Conservation (phyloP, 2,329 filamentous ascomycete genomes). For the Arthrobotrys sinensis region DNA sequence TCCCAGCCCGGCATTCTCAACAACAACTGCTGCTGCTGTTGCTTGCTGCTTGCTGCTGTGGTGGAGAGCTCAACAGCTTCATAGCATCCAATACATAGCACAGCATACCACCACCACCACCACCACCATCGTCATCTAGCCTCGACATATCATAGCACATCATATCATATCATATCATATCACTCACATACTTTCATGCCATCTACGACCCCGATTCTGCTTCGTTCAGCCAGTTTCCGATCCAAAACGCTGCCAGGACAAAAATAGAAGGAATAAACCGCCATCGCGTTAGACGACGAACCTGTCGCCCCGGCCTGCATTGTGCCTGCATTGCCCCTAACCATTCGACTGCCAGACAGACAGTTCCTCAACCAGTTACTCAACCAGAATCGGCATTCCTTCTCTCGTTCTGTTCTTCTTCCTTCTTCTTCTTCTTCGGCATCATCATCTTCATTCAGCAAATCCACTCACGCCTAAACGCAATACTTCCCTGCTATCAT, state of each 20-base stretch:
- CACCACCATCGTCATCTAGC: not conserved
- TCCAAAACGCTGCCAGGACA: slow-evolving; percentile 47
- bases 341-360: too few species aligned
- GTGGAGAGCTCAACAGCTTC: not conserved
- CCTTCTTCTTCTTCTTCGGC: not conserved
- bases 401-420: not conserved
- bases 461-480: not conserved
- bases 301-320: slow-evolving; percentile 20
- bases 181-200: slow-evolving; percentile 16
- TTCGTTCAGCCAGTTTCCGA: slow-evolving; percentile 44
- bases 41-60: too few species aligned
- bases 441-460: not conserved
- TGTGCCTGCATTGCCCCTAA: slow-evolving; percentile 45
- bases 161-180: not conserved
- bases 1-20: too few species aligned
- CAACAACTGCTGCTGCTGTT: too few species aligned
- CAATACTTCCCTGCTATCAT: not conserved
- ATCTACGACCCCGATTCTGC: slow-evolving; percentile 21
- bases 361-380: not conserved
- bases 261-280: slow-evolving; percentile 55
- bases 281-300: slow-evolving; percentile 48
- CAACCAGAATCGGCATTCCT: not conserved
- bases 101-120: not conserved
- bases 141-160: not conserved
- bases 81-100: not conserved